Evolutionary conservation across 441 rosid genomes (phyloP).

Genomic region (Mallotus japonicus): DNA sequence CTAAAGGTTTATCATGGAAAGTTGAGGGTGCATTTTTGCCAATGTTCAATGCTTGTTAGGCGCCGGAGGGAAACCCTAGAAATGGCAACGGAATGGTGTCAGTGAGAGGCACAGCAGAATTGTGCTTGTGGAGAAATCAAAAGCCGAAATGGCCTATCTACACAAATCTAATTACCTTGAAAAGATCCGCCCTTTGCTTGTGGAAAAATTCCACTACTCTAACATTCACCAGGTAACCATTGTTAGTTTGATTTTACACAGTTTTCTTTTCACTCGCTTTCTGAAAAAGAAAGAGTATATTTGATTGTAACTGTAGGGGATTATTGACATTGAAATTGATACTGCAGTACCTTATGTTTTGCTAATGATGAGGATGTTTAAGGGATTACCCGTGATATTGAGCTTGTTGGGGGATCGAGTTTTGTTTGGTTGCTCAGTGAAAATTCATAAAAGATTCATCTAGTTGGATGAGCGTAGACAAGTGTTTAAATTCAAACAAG

Average conservation of each 20-base stretch:
- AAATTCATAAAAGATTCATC: too few relatives aligned
- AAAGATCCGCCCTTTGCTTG: conserved; percentile 74
- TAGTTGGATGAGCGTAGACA: too few relatives aligned
- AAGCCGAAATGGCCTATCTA: conserved; percentile 56
- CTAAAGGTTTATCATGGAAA: too few relatives aligned
- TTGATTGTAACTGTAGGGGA: not conserved
- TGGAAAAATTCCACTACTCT: conserved; percentile 71
- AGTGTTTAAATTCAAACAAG: too few relatives aligned
- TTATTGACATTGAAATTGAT: not conserved
- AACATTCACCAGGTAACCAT: conserved; percentile 69
- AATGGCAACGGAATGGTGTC: conserved; percentile 34
- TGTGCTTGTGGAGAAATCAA: conserved; percentile 80
- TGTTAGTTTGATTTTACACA: not conserved
- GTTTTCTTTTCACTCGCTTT: too few relatives aligned
- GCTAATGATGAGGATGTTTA: not conserved
- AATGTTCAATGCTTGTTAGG: too few relatives aligned
- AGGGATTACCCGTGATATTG: not conserved
- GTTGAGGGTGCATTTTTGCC: too few relatives aligned
- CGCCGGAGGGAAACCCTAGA: conserved; percentile 29
- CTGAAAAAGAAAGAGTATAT: not conserved
- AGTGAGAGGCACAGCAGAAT: conserved; percentile 52
- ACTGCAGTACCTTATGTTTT: too few relatives aligned
- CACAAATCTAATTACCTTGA: conserved; percentile 73
- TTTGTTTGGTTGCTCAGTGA: too few relatives aligned
- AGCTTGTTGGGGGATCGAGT: too few relatives aligned